Conservation (phyloP, 768 basidiomycete genomes). For the Mycena kentingensis region DNA sequence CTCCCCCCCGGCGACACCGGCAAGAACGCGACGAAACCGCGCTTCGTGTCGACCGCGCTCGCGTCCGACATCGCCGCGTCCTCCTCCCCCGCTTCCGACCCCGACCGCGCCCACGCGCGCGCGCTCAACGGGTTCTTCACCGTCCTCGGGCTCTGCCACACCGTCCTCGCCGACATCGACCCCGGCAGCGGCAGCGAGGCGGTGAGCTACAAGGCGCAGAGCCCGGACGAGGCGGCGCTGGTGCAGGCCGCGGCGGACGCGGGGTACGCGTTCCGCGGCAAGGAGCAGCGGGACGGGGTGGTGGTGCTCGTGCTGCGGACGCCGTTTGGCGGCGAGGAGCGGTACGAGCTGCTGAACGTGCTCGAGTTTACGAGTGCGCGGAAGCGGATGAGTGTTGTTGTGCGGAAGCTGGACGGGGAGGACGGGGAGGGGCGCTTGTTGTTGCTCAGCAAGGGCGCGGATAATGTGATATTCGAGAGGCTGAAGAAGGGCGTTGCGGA, state of each 20-base stretch:
- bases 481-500: slow-evolving; percentile 64
- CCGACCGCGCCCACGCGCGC: slow-evolving; percentile 60
- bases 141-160: slow-evolving; percentile 93
- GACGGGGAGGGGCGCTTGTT: slow-evolving; percentile 52
- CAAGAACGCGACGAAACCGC: slow-evolving; percentile 27
- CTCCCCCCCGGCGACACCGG: background rate
- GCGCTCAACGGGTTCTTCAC: slow-evolving; percentile 89
- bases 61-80: slow-evolving; percentile 60
- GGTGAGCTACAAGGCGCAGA: slow-evolving; percentile 94
- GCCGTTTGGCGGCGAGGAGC: slow-evolving; percentile 69
- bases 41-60: slow-evolving; percentile 66
- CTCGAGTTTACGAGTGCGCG: slow-evolving; percentile 93
- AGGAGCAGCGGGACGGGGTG: slow-evolving; percentile 62
- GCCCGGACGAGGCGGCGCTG: slow-evolving; percentile 95
- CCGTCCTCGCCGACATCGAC: slow-evolving; percentile 79
- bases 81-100: slow-evolving; percentile 50
- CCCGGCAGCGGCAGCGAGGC: slow-evolving; percentile 55
- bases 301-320: slow-evolving; percentile 70
- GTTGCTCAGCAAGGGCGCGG: slow-evolving; percentile 88
- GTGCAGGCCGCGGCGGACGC: slow-evolving; percentile 96
- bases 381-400: slow-evolving; percentile 94
- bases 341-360: slow-evolving; percentile 89
- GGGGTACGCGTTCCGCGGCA: slow-evolving; percentile 89
- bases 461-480: slow-evolving; percentile 96
- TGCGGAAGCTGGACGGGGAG: slow-evolving; percentile 62